phyloP scores from a whole-genome alignment of 371 early-diverging fungal species.

The Smittium culicis region DNA sequence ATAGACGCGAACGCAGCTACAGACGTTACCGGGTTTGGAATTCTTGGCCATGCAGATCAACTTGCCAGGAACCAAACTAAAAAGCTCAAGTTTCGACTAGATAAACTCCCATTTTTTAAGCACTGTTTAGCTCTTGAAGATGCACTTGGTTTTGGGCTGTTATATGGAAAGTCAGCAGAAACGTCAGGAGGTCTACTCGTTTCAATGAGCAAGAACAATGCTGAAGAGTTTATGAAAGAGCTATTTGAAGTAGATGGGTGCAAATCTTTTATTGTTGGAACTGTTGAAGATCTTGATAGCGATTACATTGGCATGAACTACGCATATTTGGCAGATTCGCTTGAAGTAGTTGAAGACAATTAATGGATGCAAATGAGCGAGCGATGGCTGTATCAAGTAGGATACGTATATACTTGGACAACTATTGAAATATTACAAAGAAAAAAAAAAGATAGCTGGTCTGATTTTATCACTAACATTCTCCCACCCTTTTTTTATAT shows the following conservation, averaged over 20 bases:
- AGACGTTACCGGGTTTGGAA: conserved; percentile 27
- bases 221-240: conserved; percentile 14
- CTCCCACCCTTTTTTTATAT: too few relatives aligned
- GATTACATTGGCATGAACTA: too few relatives aligned
- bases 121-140: conserved; percentile 13
- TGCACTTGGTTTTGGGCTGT: conserved; percentile 12
- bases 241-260: conserved; percentile 19
- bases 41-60: conserved; percentile 26
- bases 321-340: too few relatives aligned
- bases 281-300: conserved; percentile 16
- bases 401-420: too few relatives aligned
- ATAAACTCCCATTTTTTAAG: conserved; percentile 20
- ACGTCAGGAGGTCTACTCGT: conserved; percentile 23
- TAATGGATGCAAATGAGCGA: too few relatives aligned
- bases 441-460: too few relatives aligned
- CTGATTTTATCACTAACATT: too few relatives aligned
- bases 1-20: conserved; percentile 18
- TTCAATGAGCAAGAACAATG: conserved; percentile 18
- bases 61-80: conserved; percentile 16
- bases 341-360: too few relatives aligned
- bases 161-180: conserved; percentile 16
- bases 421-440: too few relatives aligned
- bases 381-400: too few relatives aligned
- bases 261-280: conserved; percentile 21
- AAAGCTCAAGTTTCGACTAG: conserved; percentile 16